Conservation (phyloP, 257 asterid species). For the Anisodus acutangulus region DNA sequence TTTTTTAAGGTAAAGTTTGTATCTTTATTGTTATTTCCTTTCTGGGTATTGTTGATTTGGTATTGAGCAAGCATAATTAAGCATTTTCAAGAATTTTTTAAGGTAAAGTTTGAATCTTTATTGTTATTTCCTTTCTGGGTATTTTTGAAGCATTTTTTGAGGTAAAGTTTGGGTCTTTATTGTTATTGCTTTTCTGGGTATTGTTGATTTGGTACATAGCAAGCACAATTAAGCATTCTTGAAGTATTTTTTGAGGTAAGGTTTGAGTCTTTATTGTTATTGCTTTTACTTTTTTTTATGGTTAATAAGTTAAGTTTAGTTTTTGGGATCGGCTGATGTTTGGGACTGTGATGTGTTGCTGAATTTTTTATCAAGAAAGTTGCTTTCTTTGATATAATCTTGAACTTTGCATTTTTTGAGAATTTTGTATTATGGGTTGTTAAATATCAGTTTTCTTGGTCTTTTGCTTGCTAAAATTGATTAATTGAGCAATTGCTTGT, state of each 20-base stretch:
- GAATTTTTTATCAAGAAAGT: neutral
- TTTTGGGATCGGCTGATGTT: neutral
- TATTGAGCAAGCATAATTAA: neutral
- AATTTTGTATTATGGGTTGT: conserved; percentile 13
- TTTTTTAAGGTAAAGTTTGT: neutral
- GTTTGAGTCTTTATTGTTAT: neutral
- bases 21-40: neutral
- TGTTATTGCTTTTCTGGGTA: too few relatives aligned
- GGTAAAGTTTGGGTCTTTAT: conserved; percentile 2
- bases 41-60: too few relatives aligned
- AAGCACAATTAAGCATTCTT: neutral
- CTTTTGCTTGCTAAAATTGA: neutral
- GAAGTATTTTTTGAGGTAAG: neutral
- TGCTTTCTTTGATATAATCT: neutral
- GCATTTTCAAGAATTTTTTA: neutral
- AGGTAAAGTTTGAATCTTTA: too few relatives aligned
- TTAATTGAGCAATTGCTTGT: neutral
- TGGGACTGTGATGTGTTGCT: neutral
- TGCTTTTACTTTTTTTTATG: neutral
- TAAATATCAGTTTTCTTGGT: neutral
- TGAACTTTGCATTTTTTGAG: neutral
- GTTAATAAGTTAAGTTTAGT: neutral
- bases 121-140: neutral
- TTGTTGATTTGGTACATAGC: neutral
- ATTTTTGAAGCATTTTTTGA: neutral